These are phyloP conservation scores for Coniophora puteana DNA, from an alignment of 1,284 basidiomycete species.

Conservation along the genomic window DNA sequence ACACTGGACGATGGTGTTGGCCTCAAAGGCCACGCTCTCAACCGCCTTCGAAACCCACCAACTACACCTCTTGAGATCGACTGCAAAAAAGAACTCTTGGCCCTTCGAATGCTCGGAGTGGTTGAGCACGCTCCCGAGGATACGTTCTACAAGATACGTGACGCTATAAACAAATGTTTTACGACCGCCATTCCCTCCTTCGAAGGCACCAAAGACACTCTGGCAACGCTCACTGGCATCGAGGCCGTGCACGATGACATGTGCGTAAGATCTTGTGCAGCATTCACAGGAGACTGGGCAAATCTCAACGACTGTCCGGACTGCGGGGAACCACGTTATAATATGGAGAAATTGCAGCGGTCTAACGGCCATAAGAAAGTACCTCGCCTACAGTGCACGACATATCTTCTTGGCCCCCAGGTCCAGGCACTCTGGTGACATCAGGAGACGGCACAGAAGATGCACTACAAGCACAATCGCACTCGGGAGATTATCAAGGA, in stretches of 20 bases:
- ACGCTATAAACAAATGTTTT: neutral
- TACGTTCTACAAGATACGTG: neutral
- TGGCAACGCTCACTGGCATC: neutral
- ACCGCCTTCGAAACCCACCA: neutral
- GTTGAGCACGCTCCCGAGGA: neutral
- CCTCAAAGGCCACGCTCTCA: neutral
- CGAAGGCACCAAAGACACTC: neutral
- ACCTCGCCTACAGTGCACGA: constrained; percentile 6
- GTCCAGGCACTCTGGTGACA: neutral
- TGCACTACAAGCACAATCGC: neutral
- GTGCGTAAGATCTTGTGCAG: neutral
- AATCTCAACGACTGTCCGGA: neutral
- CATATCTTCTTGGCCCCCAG: neutral
- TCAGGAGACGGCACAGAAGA: neutral
- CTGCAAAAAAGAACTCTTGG: neutral
- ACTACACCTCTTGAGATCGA: neutral
- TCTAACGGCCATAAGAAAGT: neutral
- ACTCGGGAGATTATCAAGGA: neutral
- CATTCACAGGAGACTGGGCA: neutral
- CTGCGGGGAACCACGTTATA: neutral
- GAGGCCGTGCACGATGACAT: neutral
- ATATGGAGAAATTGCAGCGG: neutral
- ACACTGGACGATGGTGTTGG: neutral
- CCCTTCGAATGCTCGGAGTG: neutral
- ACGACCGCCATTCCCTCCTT: neutral